Evolutionary conservation across 1,139 yeast genomes (phyloP).

Genomic region (Saccharomyces hybrid): DNA sequence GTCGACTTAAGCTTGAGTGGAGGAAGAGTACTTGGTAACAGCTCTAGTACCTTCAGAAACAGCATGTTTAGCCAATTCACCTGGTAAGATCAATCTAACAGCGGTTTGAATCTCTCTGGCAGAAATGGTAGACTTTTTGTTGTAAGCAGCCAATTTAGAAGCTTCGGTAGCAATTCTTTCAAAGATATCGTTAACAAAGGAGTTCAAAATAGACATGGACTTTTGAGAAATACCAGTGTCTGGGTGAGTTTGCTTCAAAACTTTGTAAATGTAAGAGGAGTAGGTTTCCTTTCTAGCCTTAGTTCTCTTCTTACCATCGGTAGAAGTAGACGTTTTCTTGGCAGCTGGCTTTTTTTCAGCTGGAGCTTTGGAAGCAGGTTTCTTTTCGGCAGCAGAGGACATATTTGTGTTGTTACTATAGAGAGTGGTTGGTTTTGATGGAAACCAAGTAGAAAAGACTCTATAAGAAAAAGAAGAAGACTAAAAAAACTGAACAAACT

Average conservation of each 20-base stretch:
- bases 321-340: constrained; percentile 75
- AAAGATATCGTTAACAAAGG: constrained; percentile 92
- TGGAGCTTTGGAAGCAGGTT: constrained; percentile 98
- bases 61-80: constrained; percentile 99
- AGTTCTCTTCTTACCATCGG: constrained; percentile 87
- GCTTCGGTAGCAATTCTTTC: constrained; percentile 97
- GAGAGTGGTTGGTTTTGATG: background rate
- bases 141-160: constrained; percentile 98
- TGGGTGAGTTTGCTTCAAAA: constrained; percentile 97
- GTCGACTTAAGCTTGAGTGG: constrained; percentile 33
- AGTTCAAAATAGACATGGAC: constrained; percentile 99
- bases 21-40: constrained; percentile 96
- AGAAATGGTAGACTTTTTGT: constrained; percentile 97
- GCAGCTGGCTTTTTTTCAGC: constrained; percentile 97
- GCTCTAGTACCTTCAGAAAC: constrained; percentile 99
- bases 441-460: background rate
- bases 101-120: constrained; percentile 99
- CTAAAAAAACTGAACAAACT: background rate
- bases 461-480: background rate
- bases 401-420: constrained; percentile 32
- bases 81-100: constrained; percentile 97
- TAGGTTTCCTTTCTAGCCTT: constrained; percentile 98
- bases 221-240: constrained; percentile 99
- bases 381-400: constrained; percentile 98
- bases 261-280: constrained; percentile 98